Base-by-base conservation (phyloP, 495 filamentous ascomycete species). In the Xylaria intraflava region DNA sequence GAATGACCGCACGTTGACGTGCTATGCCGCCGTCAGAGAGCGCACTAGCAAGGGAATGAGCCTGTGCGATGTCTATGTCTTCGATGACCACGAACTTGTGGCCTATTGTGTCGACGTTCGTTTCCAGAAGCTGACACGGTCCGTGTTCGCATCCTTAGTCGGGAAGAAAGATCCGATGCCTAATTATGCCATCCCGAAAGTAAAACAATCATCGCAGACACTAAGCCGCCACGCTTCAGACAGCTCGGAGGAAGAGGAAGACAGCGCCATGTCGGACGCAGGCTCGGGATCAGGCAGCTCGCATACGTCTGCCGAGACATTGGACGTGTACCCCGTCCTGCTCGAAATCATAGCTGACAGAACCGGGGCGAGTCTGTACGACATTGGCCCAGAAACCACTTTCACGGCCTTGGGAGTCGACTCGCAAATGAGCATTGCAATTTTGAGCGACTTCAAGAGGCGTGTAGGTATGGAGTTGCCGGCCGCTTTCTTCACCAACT, bases 11-110 rank as follows among this genome's bases (percentile, higher is more conserved):
- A 80, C 72, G 0, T 87, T 85, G 57, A 69, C 68, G 17, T 76
- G 75, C 0, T 82, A 85, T 59, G 76, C 80, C 39, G 71, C 70
- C 43, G 83, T 78, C 69, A n/a, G n/a, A n/a, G 63, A 22, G 48
- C 52, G 23, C 67, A 70, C 73, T 70, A 36, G 41, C 38, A 33
- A 53, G 20, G 51, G 59, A 11, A 44, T 43, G 6, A 23, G 59
- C 39, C 55, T 56, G 61, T 72, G 78, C 35, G 72, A 80, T 55
- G 69, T 81, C 31, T 75, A 73, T 19, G 65, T 81, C 4, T 79
- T 75, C 31, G 72, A 76, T 46, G 75, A 70, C 29, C 65, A 79
- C 11, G 68, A 67, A 52, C 69, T 79, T 55, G 63, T 73, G 43
- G 69, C 60, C 29, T 39, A 65, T 27, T 60, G 62, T 33, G 62